Percentiles rank a stretch among this genome's conserved stretches.
These are phyloP conservation scores for Conticribra weissflogii DNA, from an alignment of 108 stramenopile species.

Conservation along the genomic window DNA sequence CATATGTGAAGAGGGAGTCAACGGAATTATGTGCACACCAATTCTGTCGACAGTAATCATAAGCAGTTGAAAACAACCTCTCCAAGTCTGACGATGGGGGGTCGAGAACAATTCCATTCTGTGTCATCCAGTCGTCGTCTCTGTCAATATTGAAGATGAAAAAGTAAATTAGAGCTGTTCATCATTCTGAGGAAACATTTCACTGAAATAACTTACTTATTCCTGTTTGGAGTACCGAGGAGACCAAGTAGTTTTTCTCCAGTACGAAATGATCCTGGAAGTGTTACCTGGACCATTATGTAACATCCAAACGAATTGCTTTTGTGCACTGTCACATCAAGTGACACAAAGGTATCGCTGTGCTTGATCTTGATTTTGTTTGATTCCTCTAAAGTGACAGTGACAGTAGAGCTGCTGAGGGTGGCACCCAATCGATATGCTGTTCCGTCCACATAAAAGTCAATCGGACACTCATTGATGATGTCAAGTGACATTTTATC, in stretches of 20 bases:
- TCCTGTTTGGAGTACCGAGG: slow-evolving; percentile 15
- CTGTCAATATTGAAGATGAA: neutral
- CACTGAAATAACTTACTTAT: neutral
- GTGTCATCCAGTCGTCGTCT: slow-evolving; percentile 7
- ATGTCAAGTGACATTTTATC: neutral
- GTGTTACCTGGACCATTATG: slow-evolving; percentile 8
- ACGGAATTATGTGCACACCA: slow-evolving; percentile 20
- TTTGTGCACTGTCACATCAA: slow-evolving; percentile 2
- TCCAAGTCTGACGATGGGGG: neutral
- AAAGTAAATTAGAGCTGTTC: too few relatives aligned
- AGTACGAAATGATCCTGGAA: slow-evolving; percentile 10
- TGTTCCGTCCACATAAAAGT: slow-evolving; percentile 17
- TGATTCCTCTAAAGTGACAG: neutral
- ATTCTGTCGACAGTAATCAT: slow-evolving; percentile 20
- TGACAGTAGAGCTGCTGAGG: neutral
- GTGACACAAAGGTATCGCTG: neutral
- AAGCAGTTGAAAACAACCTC: slow-evolving; percentile 17
- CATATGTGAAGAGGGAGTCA: slow-evolving; percentile 18
- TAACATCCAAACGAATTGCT: slow-evolving; percentile 20
- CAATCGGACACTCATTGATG: slow-evolving; percentile 12
- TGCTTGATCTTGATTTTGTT: neutral
- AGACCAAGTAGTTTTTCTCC: slow-evolving; percentile 20
- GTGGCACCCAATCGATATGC: neutral
- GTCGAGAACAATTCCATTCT: neutral
- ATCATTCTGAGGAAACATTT: neutral